Conservation (phyloP, 208 protist genomes). For the Trypanosoma vivax region DNA sequence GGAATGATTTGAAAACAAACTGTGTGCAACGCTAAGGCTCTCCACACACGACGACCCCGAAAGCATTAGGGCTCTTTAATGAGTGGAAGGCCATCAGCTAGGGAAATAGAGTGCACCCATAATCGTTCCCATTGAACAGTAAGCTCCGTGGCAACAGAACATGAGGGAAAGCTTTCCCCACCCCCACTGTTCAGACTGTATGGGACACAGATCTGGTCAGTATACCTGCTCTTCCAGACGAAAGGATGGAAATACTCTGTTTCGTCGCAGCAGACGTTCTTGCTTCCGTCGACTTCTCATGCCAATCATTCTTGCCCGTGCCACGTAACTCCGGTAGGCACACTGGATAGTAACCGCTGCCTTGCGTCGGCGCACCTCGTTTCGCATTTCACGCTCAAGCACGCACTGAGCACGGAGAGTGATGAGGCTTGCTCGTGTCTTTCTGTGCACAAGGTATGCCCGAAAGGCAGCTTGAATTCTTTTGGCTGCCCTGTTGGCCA, state of each 20-base stretch:
- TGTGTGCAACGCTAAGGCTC: too few relatives aligned
- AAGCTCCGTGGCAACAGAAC: too few relatives aligned
- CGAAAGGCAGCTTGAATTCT: conserved; percentile 61
- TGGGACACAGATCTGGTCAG: conserved; percentile 27
- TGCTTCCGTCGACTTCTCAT: not conserved
- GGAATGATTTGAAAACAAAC: too few relatives aligned
- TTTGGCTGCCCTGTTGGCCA: conserved; percentile 40
- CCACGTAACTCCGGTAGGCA: conserved; percentile 17
- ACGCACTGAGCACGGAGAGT: conserved; percentile 1
- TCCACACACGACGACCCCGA: too few relatives aligned
- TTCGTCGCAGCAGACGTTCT: conserved; percentile 13
- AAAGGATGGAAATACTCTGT: conserved; percentile 13
- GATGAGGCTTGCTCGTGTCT: not conserved
- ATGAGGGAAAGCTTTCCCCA: too few relatives aligned
- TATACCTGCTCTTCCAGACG: conserved; percentile 23
- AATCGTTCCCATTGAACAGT: too few relatives aligned
- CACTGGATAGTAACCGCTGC: conserved; percentile 22
- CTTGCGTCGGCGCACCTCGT: not conserved
- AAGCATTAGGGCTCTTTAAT: too few relatives aligned
- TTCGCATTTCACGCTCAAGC: not conserved
- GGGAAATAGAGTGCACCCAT: too few relatives aligned
- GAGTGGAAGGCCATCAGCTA: too few relatives aligned
- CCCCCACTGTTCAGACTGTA: too few relatives aligned
- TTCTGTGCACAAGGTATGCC: conserved; percentile 25
- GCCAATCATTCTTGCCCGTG: not conserved